Percentiles rank a stretch among this genome's conserved stretches.
These are phyloP conservation scores for Colletotrichum chrysophilum DNA, from an alignment of 2,329 filamentous ascomycete genomes.

Conservation along the genomic window DNA sequence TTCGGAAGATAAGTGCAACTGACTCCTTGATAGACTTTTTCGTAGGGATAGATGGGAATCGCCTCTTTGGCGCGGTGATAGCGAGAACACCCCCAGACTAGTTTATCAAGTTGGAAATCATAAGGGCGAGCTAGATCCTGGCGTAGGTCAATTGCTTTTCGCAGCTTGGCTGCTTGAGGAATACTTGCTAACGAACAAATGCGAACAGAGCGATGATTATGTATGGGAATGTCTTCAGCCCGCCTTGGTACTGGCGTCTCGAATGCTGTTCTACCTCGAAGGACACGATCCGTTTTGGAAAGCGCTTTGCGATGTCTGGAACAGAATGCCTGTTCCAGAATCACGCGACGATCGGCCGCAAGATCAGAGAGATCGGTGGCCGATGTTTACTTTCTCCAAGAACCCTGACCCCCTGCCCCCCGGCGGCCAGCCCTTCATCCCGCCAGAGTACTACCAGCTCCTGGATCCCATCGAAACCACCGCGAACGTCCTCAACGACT, in stretches of 20 bases:
- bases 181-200: background rate
- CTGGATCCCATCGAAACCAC: background rate
- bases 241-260: constrained; percentile 29
- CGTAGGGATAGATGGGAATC: constrained; percentile 1
- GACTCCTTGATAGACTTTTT: background rate
- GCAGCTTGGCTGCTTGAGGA: no score
- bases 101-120: constrained; percentile 27
- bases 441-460: background rate
- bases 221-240: constrained; percentile 34
- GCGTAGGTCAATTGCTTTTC: constrained; percentile 19
- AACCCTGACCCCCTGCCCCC: background rate
- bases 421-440: background rate
- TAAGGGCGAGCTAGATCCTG: constrained; percentile 28
- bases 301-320: constrained; percentile 27
- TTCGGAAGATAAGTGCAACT: background rate
- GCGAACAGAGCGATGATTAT: constrained; percentile 25
- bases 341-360: constrained; percentile 13
- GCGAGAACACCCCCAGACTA: background rate
- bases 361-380: background rate
- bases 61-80: background rate
- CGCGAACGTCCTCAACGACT: background rate
- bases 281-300: constrained; percentile 24
- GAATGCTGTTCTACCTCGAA: constrained; percentile 22
- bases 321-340: constrained; percentile 23
- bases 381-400: background rate